A percentile compares a stretch with the other conserved stretches of the same genome.
phyloP scores from a whole-genome alignment of 495 filamentous ascomycete genomes.

The Penicillium pancosmium region DNA sequence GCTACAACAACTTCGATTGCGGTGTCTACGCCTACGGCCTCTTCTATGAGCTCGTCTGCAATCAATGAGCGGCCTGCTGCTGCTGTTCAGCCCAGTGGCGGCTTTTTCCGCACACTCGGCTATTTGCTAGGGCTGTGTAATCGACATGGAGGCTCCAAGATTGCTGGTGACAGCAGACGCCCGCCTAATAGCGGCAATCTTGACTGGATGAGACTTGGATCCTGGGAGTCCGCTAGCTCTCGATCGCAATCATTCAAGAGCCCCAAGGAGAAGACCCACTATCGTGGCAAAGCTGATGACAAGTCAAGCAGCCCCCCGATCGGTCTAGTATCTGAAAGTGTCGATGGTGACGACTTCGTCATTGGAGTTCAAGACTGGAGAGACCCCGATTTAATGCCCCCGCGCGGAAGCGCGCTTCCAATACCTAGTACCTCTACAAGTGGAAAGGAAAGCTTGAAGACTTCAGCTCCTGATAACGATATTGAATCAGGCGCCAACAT shows the following conservation, averaged over 20 bases:
- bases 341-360: conserved; percentile 71
- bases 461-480: conserved; percentile 28
- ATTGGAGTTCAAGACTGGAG: conserved; percentile 94
- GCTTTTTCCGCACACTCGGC: conserved; percentile 56
- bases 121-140: conserved; percentile 57
- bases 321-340: conserved; percentile 23
- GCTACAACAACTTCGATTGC: conserved; percentile 30
- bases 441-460: conserved; percentile 28
- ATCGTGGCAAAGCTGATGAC: conserved; percentile 16
- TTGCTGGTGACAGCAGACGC: conserved; percentile 59
- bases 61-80: conserved; percentile 19
- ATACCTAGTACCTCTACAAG: conserved; percentile 28
- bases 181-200: conserved; percentile 83
- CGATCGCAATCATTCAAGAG: conserved; percentile 19
- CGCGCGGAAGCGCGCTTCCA: conserved; percentile 34
- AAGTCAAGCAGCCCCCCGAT: neutral
- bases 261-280: conserved; percentile 13
- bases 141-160: conserved; percentile 26
- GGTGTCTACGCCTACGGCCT: conserved; percentile 27
- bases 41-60: conserved; percentile 28
- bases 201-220: conserved; percentile 73
- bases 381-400: conserved; percentile 73
- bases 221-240: conserved; percentile 62
- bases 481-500: conserved; percentile 41
- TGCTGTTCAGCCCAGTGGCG: conserved; percentile 42